phyloP scores from a whole-genome alignment of 2,329 filamentous ascomycete species.

The Colletotrichum kahawae region DNA sequence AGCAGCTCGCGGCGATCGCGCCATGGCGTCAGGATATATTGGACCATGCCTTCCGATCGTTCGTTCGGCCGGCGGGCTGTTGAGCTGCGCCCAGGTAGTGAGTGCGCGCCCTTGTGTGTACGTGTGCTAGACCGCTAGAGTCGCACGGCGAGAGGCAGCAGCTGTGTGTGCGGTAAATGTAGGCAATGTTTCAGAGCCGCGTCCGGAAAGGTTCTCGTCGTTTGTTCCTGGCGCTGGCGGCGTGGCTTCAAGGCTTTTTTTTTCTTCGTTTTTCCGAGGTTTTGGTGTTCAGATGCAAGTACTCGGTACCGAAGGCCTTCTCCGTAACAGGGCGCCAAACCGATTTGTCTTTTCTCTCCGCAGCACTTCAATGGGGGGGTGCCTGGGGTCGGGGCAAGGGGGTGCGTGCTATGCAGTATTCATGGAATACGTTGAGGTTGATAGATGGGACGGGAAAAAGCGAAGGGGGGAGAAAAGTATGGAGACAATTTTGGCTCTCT shows the following conservation, averaged over 20 bases:
- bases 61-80: background rate
- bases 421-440: background rate
- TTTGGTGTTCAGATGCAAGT: background rate
- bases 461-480: background rate
- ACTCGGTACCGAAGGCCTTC: background rate
- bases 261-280: background rate
- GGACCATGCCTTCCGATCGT: slow-evolving; percentile 56
- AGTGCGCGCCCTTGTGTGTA: background rate
- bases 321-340: background rate
- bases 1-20: slow-evolving; percentile 70
- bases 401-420: background rate
- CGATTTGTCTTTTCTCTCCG: background rate
- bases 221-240: background rate
- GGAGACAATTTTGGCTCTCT: background rate
- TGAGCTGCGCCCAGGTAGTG: background rate
- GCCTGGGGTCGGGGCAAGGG: background rate
- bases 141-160: background rate
- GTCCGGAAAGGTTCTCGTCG: background rate
- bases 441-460: background rate
- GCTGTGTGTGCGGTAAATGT: background rate
- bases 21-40: slow-evolving; percentile 79
- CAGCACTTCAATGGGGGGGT: background rate
- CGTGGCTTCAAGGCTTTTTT: background rate
- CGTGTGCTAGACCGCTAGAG: background rate
- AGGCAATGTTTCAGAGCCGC: background rate